A percentile compares a stretch with the other conserved stretches of the same genome.
phyloP scores from a whole-genome alignment of 306 rosid species.

The Sophora flavescens region DNA sequence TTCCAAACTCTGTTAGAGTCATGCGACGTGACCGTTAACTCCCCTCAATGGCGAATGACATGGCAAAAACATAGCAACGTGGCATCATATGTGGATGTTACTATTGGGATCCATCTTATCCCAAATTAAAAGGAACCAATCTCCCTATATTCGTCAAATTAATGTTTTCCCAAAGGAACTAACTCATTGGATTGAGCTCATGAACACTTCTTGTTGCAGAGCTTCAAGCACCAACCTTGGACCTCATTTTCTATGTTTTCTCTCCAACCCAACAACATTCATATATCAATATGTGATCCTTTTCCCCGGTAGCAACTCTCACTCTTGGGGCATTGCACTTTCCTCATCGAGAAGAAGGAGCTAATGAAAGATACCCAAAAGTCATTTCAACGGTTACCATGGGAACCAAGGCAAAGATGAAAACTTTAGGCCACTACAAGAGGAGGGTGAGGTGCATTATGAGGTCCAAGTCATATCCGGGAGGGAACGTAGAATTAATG shows the following conservation, averaged over 20 bases:
- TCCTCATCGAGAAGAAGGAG: slow-evolving; percentile 38
- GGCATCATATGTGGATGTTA: too few relatives aligned
- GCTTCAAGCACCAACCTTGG: slow-evolving; percentile 52
- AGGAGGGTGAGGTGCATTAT: slow-evolving; percentile 54
- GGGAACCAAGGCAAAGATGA: slow-evolving; percentile 26
- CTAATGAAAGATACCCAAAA: slow-evolving; percentile 52
- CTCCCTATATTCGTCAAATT: too few relatives aligned
- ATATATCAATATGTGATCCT: background rate
- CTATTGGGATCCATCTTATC: too few relatives aligned
- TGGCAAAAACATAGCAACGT: too few relatives aligned
- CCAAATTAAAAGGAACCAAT: too few relatives aligned
- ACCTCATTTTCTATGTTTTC: slow-evolving; percentile 41
- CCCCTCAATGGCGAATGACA: too few relatives aligned
- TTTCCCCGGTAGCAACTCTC: background rate
- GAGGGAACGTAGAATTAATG: slow-evolving; percentile 71
- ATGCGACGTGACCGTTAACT: too few relatives aligned
- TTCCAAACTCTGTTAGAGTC: too few relatives aligned
- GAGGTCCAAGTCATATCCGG: slow-evolving; percentile 75
- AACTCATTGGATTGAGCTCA: slow-evolving; percentile 26
- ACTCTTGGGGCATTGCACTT: slow-evolving; percentile 42
- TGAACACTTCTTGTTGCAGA: slow-evolving; percentile 54
- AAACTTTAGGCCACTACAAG: slow-evolving; percentile 24
- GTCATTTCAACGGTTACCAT: slow-evolving; percentile 28
- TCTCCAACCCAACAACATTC: slow-evolving; percentile 34
- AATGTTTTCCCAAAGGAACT: too few relatives aligned